Base-by-base conservation (phyloP, 1,139 yeast genomes). In the Geotrichum klebahnii region DNA sequence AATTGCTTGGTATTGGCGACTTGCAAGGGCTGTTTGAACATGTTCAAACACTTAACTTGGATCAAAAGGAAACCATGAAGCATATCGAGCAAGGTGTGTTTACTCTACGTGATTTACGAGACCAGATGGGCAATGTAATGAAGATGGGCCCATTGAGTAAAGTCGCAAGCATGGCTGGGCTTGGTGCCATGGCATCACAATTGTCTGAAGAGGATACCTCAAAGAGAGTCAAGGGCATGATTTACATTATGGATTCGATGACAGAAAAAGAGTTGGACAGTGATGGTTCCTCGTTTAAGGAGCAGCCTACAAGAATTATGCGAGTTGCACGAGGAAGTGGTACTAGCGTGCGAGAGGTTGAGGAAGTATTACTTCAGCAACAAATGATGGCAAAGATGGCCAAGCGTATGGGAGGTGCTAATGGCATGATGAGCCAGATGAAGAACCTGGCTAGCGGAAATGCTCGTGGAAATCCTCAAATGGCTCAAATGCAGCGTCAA, bases 311-410 rank as follows among this genome's bases (percentile, higher is more conserved):
- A 46, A 79, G 98, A 66, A 80, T 92, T 50, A 79, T 90, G 19
- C 77, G 98, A 61, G 94, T 92, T 6, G 97, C 98, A 0, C 77
- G 87, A 56, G 98, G 98, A n/a, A 83, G 96, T 5, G 98, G 98
- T 14, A 88, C 97, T 35, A 74, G 92, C 2, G 96, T 86, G 0
- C 81, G 89, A 3, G 98, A 92, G 59, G 96, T 92, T 22, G 97
- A 92, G 66, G 89, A 89, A 78, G 88, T 90, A 29, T 74, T 92
- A 56, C 80, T 83, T 70, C 98, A 92, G 70, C 96, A 88, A 66
- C 80, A 86, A 67, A 84, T 89, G 84, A 89, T 92, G 96, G 90
- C 96, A 1, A 76, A 83, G 47, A 88, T 92, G 94, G 97, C 97
- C 2, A 78, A 78, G 66, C 78, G 78, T 59, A 79, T 81, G 58